These are phyloP conservation scores for Saxophila tyrrhenica DNA, from an alignment of 495 filamentous ascomycete species.

Conservation along the genomic window DNA sequence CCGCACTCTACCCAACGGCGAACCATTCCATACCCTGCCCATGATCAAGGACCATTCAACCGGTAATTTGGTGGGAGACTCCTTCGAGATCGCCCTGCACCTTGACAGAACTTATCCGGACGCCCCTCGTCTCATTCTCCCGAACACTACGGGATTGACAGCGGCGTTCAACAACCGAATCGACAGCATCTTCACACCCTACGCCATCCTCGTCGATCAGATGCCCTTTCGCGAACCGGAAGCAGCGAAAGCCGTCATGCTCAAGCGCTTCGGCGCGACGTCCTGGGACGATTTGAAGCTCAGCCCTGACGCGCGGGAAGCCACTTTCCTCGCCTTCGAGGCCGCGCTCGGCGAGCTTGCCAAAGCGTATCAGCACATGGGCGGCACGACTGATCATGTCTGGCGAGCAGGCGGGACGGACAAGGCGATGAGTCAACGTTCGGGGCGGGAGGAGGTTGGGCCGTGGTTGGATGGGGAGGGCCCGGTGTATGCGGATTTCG, in stretches of 20 bases:
- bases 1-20: constrained; percentile 47
- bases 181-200: constrained; percentile 39
- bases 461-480: constrained; percentile 40
- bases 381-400: constrained; percentile 7
- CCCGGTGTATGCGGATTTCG: constrained; percentile 49
- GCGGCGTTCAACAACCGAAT: constrained; percentile 38
- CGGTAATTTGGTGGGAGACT: constrained; percentile 40
- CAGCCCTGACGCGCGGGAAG: constrained; percentile 33
- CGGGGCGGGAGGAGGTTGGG: constrained; percentile 25
- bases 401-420: constrained; percentile 1
- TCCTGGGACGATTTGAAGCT: constrained; percentile 39
- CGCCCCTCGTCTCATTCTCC: constrained; percentile 32
- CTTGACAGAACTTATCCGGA: constrained; percentile 40
- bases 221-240: constrained; percentile 36
- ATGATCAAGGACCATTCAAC: constrained; percentile 41
- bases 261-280: constrained; percentile 29
- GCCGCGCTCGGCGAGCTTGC: constrained; percentile 35
- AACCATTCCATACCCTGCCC: constrained; percentile 48
- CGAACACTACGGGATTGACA: constrained; percentile 21
- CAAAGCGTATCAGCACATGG: constrained; percentile 28
- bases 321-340: constrained; percentile 30
- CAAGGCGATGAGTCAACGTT: not conserved
- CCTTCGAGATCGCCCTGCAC: constrained; percentile 51
- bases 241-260: constrained; percentile 35
- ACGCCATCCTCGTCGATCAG: constrained; percentile 27